Evolutionary conservation across 805 yeast species (phyloP), one percentile per base, ranked within the genome.

Genomic region (Grigorovia yakushimaensis): DNA sequence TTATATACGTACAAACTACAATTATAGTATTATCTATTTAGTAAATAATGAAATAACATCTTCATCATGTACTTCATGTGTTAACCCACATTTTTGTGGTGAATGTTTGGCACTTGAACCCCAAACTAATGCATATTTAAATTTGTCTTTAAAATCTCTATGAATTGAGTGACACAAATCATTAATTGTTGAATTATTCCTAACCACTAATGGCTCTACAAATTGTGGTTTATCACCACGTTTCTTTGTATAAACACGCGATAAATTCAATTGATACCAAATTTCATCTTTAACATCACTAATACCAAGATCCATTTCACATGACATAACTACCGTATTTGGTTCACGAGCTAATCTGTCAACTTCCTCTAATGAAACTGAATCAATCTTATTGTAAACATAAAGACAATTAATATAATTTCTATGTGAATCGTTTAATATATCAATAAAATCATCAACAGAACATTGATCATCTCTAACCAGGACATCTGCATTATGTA

Each of bases 111-210:
- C 84, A 42, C 94, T 82, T 1, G 89, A 80, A 0, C 98, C 98
- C 97, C 98, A 91, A 5, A 91, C 96, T 59, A 88, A 68, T 0
- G 98, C 98, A 63, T 89, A 88, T 64, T 88, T 87, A 73, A 93
- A 91, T 59, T 84, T 87, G 53, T 84, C 81, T 60, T 88, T 89
- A 73, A 91, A 84, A 58, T 89, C 96, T 56, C 95, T 77, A 64
- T 91, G 98, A 52, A 91, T 83, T 11, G 93, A 76, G 61, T 91
- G 89, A 70, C 98, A 91, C 24, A 91, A 87, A 54, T 82, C 88
- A 54, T 83, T 91, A 46, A 91, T 78, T 1, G 93, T 73, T 6
- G 94, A 82, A 47, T 81, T 76, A 47, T 73, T 75, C 56, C 98
- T 74, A 13, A 93, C 95, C 44, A 91, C 96, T 77, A 89, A 76